These are phyloP conservation scores for Grigorovia transvaalensis DNA, from an alignment of 805 yeast genomes.

Conservation along the genomic window DNA sequence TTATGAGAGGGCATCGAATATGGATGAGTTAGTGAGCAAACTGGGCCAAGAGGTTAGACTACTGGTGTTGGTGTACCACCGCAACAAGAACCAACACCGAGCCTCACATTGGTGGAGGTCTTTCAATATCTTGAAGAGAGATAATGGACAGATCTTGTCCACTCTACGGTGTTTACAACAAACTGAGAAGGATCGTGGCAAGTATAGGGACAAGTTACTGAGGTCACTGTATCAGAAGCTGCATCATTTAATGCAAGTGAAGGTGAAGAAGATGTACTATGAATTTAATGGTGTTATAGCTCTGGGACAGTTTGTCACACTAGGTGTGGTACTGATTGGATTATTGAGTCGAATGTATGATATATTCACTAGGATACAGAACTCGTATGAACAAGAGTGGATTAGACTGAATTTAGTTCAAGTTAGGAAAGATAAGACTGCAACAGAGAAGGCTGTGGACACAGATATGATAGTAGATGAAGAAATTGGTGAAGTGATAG, in stretches of 20 bases:
- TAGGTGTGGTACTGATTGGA: conserved; percentile 65
- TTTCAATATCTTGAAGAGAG: conserved; percentile 52
- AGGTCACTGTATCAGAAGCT: background rate
- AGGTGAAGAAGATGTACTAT: conserved; percentile 42
- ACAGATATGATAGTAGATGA: too few species aligned
- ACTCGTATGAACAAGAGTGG: background rate
- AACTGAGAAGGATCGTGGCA: background rate
- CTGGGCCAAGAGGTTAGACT: conserved; percentile 43
- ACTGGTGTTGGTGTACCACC: conserved; percentile 53
- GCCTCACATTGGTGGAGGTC: conserved; percentile 69
- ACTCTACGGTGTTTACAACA: background rate
- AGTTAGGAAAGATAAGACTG: conserved; percentile 12
- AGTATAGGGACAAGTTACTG: background rate
- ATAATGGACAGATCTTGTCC: conserved; percentile 14
- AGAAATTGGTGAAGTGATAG: background rate
- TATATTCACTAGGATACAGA: too few species aligned
- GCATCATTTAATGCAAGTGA: conserved; percentile 24
- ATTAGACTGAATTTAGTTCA: background rate
- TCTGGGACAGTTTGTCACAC: conserved; percentile 63
- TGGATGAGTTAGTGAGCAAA: background rate
- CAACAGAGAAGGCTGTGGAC: background rate
- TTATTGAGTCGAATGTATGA: conserved; percentile 14
- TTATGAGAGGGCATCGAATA: too few species aligned
- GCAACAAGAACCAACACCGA: conserved; percentile 70
- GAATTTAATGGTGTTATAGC: conserved; percentile 59